These are phyloP conservation scores for Aquilaria malaccensis DNA, from an alignment of 345 rosid species.

Conservation along the genomic window DNA sequence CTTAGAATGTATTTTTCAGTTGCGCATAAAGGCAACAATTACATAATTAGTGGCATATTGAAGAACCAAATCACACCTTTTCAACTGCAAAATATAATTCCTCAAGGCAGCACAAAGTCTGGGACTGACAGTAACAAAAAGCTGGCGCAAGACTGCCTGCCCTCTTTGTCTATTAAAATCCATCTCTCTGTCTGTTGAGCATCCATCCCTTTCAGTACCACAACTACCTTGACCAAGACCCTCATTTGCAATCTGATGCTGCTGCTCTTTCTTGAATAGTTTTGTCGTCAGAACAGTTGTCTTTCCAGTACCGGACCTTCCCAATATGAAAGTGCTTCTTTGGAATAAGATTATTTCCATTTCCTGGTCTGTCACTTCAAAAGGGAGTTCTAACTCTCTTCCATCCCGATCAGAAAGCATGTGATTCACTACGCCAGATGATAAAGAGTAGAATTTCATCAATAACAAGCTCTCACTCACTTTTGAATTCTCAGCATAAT, in stretches of 20 bases:
- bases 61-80: constrained; percentile 23
- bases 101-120: constrained; percentile 38
- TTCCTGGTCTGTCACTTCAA: constrained; percentile 44
- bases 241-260: constrained; percentile 17
- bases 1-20: no score
- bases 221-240: constrained; percentile 11
- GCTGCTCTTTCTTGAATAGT: constrained; percentile 33
- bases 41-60: no score
- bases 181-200: background rate
- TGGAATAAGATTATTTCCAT: constrained; percentile 27
- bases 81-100: constrained; percentile 29
- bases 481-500: constrained; percentile 32
- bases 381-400: constrained; percentile 36
- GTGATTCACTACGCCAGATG: constrained; percentile 24
- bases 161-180: constrained; percentile 10
- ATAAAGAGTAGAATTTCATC: constrained; percentile 49
- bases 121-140: constrained; percentile 50
- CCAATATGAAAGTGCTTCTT: constrained; percentile 39
- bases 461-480: constrained; percentile 41
- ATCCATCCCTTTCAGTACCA: background rate
- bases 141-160: constrained; percentile 24
- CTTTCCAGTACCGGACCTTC: constrained; percentile 59
- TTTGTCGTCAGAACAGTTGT: constrained; percentile 47
- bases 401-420: constrained; percentile 35
- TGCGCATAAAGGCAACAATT: no score